Base-by-base conservation (phyloP, 1,284 basidiomycete genomes). In the Heterobasidion irregulare region DNA sequence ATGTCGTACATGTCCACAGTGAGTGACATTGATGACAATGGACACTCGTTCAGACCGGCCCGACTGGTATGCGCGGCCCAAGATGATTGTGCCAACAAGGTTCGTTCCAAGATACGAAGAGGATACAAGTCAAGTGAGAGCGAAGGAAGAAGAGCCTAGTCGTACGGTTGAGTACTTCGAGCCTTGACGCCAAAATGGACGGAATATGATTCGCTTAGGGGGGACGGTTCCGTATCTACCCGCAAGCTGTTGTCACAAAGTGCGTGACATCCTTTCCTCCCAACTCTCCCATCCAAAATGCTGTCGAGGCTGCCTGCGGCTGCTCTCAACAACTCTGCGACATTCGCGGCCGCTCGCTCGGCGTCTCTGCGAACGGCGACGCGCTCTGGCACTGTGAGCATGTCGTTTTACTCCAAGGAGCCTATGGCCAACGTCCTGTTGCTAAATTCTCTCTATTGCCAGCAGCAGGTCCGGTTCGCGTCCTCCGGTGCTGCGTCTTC, bases 281-380 rank as follows among this genome's bases (percentile, higher is more conserved):
- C 68, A 75, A 75, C 72, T 66, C 68, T 64, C 63, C 58, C 62
- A 64, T 52, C 62, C 69, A 84, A 83, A 85, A 87, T 88, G 85
- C 71, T 86, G 67, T 81, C 84, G 72, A 88, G 83, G 82, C 77
- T 87, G 73, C 82, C 83, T 66, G 77, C 77, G 71, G 79, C 79
- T 72, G 77, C 79, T 72, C 75, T 85, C 69, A 81, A 75, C 70
- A 78, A 74, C 65, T 75, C 75, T 61, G 70, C 74, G 61, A 69
- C 69, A 61, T 62, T 68, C 57, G 56, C 54, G 47, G 63, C 64
- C 53, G 56, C 75, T 55, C 75, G 75, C 61, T 70, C 77, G 56
- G 68, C 68, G 38, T 58, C 72, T 8, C 64, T 66, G 58, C 58
- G 73, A 43, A 65, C 70, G 59, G 71, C 67, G 52, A 69, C 73